phyloP scores from a whole-genome alignment of 1,284 basidiomycete genomes.

The Austropuccinia psidii region DNA sequence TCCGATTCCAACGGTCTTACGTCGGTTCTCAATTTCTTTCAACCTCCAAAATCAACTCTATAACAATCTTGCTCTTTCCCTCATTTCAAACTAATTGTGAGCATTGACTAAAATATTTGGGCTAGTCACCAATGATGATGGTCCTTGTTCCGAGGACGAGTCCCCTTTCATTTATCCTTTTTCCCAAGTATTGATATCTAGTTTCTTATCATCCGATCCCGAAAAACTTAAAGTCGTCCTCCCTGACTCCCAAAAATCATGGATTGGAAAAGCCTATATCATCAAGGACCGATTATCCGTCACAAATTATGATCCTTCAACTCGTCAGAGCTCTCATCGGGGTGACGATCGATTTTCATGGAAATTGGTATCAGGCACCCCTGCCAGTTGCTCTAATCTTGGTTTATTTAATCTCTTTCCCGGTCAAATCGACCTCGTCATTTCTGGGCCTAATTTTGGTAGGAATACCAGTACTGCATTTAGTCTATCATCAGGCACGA shows the following conservation, averaged over 20 bases:
- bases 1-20: too few relatives aligned
- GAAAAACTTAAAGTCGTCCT: slow-evolving; percentile 26
- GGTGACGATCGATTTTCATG: background rate
- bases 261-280: slow-evolving; percentile 30
- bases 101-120: too few relatives aligned
- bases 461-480: slow-evolving; percentile 45
- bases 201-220: slow-evolving; percentile 2
- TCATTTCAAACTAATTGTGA: too few relatives aligned
- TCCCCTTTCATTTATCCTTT: slow-evolving; percentile 31
- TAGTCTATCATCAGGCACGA: slow-evolving; percentile 41
- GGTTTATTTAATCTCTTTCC: slow-evolving; percentile 78
- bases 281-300: slow-evolving; percentile 10
- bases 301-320: slow-evolving; percentile 15
- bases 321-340: background rate
- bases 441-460: slow-evolving; percentile 52
- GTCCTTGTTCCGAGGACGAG: slow-evolving; percentile 26
- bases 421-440: slow-evolving; percentile 68
- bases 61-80: too few relatives aligned
- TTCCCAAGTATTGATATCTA: background rate
- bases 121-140: slow-evolving; percentile 35
- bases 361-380: slow-evolving; percentile 51
- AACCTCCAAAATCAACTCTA: too few relatives aligned
- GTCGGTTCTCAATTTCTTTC: too few relatives aligned
- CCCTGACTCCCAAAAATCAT: slow-evolving; percentile 33
- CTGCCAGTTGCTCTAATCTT: slow-evolving; percentile 81